These are phyloP conservation scores for Lyophyllum shimeji DNA, from an alignment of 768 basidiomycete species.

Conservation along the genomic window DNA sequence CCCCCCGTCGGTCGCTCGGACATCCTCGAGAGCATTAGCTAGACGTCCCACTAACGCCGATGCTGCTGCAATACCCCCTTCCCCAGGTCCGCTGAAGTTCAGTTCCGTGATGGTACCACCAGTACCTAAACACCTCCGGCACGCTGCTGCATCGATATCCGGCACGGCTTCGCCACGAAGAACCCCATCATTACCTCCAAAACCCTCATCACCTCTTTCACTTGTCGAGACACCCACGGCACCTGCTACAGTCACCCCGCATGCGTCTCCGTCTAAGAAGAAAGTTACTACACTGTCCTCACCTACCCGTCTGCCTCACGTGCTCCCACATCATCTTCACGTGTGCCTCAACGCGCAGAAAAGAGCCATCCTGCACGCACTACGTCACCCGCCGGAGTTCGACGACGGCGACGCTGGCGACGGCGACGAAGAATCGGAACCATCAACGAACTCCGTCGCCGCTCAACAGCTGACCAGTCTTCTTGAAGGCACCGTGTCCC, in stretches of 20 bases:
- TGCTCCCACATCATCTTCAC: conserved; percentile 41
- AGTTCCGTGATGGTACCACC: conserved; percentile 2
- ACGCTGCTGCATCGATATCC: background rate
- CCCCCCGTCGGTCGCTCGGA: background rate
- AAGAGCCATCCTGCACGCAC: conserved; percentile 46
- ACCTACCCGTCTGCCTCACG: conserved; percentile 19
- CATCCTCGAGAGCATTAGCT: background rate
- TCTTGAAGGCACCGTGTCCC: conserved; percentile 67
- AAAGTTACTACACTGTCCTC: conserved; percentile 14
- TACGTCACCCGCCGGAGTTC: conserved; percentile 30
- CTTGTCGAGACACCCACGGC: conserved; percentile 4
- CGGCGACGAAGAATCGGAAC: conserved; percentile 27
- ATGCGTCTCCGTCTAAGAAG: conserved; percentile 10
- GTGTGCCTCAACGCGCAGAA: conserved; percentile 58
- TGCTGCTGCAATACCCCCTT: background rate
- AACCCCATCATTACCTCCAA: background rate
- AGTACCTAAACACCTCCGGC: background rate
- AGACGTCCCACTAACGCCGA: background rate
- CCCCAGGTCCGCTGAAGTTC: background rate
- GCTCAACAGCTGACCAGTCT: conserved; percentile 60
- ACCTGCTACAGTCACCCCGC: background rate
- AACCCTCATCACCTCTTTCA: background rate
- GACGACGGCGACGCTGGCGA: conserved; percentile 7
- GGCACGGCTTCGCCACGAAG: background rate
- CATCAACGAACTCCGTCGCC: conserved; percentile 50